A percentile compares a stretch with the other conserved stretches of the same genome.
These are phyloP conservation scores for Colletotrichum plurivorum DNA, from an alignment of 2,329 filamentous ascomycete species.

Conservation along the genomic window DNA sequence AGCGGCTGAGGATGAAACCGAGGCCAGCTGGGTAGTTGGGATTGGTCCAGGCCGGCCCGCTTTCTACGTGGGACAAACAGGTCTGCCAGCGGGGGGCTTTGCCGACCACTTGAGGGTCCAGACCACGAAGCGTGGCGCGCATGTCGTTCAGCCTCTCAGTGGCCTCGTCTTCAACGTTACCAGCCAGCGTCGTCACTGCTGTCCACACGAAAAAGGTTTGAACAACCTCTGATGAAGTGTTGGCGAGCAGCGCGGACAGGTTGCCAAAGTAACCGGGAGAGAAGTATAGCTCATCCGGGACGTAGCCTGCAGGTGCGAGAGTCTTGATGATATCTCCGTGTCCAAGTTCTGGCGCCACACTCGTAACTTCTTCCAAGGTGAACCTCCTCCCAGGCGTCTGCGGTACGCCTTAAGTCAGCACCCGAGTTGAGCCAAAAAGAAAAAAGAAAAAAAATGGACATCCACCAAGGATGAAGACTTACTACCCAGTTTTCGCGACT, in stretches of 20 bases:
- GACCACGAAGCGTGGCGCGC: conserved; percentile 5
- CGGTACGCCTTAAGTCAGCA: background rate
- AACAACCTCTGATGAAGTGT: conserved; percentile 68
- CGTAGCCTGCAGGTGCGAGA: conserved; percentile 63
- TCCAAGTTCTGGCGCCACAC: conserved; percentile 69
- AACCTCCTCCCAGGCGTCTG: conserved; percentile 39
- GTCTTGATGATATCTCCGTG: conserved; percentile 65
- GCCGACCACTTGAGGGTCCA: conserved; percentile 49
- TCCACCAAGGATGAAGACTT: background rate
- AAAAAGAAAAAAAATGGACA: too few relatives aligned
- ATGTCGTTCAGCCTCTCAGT: conserved; percentile 72
- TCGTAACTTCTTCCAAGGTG: conserved; percentile 64
- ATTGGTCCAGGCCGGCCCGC: conserved; percentile 20
- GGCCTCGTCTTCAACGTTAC: conserved; percentile 69
- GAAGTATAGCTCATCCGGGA: conserved; percentile 51
- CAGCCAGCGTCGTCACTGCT: conserved; percentile 65
- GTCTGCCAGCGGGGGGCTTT: conserved; percentile 74
- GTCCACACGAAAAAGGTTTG: conserved; percentile 76
- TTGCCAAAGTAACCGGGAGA: conserved; percentile 73
- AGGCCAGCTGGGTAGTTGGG: conserved; percentile 56
- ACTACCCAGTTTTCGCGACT: conserved; percentile 59
- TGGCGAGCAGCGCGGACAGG: conserved; percentile 67
- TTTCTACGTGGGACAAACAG: conserved; percentile 71
- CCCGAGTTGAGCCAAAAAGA: too few relatives aligned
- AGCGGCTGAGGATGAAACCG: conserved; percentile 78